Conservation (phyloP, 192 early-diverging fungal species). For the Entrophospora sp. region DNA sequence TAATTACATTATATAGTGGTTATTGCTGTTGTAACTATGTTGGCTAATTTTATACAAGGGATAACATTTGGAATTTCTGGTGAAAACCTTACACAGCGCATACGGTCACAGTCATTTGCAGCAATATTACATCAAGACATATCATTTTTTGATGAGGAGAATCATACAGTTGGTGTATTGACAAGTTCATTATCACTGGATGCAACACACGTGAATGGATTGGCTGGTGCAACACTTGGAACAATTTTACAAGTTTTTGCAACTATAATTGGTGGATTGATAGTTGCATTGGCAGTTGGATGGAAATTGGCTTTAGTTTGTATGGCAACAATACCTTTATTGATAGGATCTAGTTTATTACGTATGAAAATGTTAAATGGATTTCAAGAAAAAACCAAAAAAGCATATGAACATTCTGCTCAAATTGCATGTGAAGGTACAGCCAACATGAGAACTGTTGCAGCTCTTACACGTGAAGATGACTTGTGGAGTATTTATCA, state of each 20-base stretch:
- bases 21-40: conserved; percentile 23
- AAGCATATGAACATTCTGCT: conserved; percentile 55
- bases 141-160: conserved; percentile 74
- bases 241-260: conserved; percentile 36
- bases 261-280: conserved; percentile 28
- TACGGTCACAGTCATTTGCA: conserved; percentile 58
- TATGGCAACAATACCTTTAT: conserved; percentile 56
- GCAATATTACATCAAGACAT: conserved; percentile 78
- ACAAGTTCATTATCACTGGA: conserved; percentile 78
- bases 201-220: conserved; percentile 40
- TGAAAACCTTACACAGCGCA: conserved; percentile 33
- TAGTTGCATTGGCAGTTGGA: conserved; percentile 44
- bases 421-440: conserved; percentile 68
- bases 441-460: conserved; percentile 66
- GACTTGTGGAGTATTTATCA: conserved; percentile 33
- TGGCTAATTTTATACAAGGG: conserved; percentile 23
- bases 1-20: conserved; percentile 6
- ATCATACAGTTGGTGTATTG: conserved; percentile 66
- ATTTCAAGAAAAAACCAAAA: conserved; percentile 37
- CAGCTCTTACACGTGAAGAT: conserved; percentile 44
- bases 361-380: conserved; percentile 44
- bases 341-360: conserved; percentile 49
- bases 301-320: conserved; percentile 57
- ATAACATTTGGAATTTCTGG: conserved; percentile 47
- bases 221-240: conserved; percentile 41